Percentiles rank a stretch among this genome's conserved stretches.
These are phyloP conservation scores for Lindgomyces ingoldianus DNA, from an alignment of 495 filamentous ascomycete species.

Conservation along the genomic window DNA sequence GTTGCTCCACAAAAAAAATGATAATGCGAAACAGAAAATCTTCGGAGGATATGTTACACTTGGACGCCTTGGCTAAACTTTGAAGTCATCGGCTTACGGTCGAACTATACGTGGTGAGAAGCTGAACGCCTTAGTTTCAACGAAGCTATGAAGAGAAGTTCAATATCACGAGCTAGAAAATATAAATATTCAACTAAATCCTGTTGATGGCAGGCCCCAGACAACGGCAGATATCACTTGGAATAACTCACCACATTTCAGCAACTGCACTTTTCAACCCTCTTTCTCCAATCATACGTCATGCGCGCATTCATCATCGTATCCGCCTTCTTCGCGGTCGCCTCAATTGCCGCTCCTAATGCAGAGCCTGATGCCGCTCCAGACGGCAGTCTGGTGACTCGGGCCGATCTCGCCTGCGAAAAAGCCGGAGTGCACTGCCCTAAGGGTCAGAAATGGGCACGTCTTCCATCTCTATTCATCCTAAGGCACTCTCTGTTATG, in stretches of 20 bases:
- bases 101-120: background rate
- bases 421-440: background rate
- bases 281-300: background rate
- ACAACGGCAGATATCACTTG: too few relatives aligned
- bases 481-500: too few relatives aligned
- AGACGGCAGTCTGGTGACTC: background rate
- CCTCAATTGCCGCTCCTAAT: background rate
- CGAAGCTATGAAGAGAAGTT: background rate
- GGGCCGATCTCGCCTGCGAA: background rate
- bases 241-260: background rate
- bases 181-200: too few relatives aligned
- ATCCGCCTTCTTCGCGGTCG: background rate
- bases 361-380: background rate
- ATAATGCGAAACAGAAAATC: background rate
- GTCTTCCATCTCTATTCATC: background rate
- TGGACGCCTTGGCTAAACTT: background rate
- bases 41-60: background rate
- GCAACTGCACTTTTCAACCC: background rate
- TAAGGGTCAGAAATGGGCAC: background rate
- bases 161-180: too few relatives aligned
- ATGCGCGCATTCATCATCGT: background rate
- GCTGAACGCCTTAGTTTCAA: background rate
- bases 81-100: background rate
- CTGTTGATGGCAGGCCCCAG: too few relatives aligned
- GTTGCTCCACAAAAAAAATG: background rate